Percentiles rank a stretch among this genome's conserved stretches.
Evolutionary conservation across 768 basidiomycete genomes (phyloP).

Genomic region (Serendipita sp.): DNA sequence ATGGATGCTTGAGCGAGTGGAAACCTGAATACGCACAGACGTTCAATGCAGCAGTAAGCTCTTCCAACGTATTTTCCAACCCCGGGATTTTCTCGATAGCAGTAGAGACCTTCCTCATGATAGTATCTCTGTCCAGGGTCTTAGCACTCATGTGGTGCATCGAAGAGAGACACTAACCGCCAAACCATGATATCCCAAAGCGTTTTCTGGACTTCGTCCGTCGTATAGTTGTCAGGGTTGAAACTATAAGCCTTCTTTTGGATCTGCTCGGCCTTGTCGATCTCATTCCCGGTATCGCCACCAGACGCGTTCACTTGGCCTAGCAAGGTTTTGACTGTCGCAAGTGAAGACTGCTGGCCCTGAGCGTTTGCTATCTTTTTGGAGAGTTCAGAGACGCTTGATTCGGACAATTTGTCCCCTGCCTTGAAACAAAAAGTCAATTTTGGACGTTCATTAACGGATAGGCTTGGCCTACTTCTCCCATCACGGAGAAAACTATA

Average conservation of each 20-base stretch:
- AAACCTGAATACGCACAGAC: slow-evolving; percentile 30
- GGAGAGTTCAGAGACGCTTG: slow-evolving; percentile 78
- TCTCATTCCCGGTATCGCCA: slow-evolving; percentile 25
- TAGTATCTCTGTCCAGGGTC: background rate
- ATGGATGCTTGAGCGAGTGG: background rate
- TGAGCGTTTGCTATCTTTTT: slow-evolving; percentile 19
- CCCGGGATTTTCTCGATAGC: slow-evolving; percentile 52
- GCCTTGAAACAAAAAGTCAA: slow-evolving; percentile 19
- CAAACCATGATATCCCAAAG: slow-evolving; percentile 20
- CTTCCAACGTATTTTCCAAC: slow-evolving; percentile 37
- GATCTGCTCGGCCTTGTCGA: slow-evolving; percentile 40
- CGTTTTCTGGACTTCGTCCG: slow-evolving; percentile 22
- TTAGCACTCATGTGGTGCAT: background rate
- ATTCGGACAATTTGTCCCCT: slow-evolving; percentile 40
- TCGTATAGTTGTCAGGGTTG: slow-evolving; percentile 27
- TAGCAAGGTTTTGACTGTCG: slow-evolving; percentile 29
- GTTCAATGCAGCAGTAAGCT: slow-evolving; percentile 47
- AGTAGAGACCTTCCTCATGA: background rate
- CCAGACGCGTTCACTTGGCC: slow-evolving; percentile 33
- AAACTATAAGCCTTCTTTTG: slow-evolving; percentile 40
- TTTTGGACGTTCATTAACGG: background rate
- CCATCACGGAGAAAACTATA: slow-evolving; percentile 33
- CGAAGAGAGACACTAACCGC: background rate
- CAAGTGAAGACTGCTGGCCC: slow-evolving; percentile 15
- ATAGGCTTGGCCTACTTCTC: background rate